Conservation (phyloP, 2,329 filamentous ascomycete genomes). For the Colletotrichum paranaense region DNA sequence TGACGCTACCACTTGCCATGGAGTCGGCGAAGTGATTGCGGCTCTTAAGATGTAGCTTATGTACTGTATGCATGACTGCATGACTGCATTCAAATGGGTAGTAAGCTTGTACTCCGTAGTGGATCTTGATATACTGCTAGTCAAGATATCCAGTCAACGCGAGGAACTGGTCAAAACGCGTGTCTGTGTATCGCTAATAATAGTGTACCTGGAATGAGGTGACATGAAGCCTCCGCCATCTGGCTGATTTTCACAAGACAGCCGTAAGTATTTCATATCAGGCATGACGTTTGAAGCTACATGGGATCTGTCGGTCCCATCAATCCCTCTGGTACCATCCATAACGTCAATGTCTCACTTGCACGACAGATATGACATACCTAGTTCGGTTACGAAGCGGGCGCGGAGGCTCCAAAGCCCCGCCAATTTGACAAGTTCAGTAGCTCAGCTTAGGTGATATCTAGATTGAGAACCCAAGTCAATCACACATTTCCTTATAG, state of each 20-base stretch:
- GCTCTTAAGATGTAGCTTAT: not conserved
- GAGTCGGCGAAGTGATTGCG: not conserved
- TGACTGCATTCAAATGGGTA: not conserved
- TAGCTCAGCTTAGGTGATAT: not conserved
- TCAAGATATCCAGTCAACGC: too few species aligned
- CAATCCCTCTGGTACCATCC: too few species aligned
- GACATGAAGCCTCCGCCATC: not conserved
- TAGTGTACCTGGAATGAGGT: not conserved
- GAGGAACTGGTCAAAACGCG: too few species aligned
- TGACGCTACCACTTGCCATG: not conserved
- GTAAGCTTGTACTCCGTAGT: too few species aligned
- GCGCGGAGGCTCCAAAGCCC: not conserved
- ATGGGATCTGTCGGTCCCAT: too few species aligned
- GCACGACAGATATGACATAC: not conserved
- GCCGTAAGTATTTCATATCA: not conserved
- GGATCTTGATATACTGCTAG: too few species aligned
- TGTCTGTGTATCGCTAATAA: not conserved
- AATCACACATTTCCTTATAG: not conserved
- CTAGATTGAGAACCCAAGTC: not conserved
- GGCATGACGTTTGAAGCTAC: not conserved
- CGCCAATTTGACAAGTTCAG: not conserved
- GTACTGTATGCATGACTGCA: not conserved
- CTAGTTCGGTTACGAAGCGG: not conserved
- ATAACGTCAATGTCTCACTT: not conserved
- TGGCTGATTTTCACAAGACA: not conserved